A percentile compares a stretch with the other conserved stretches of the same genome.
These are phyloP conservation scores for Starmerella sp. DNA, from an alignment of 805 yeast species.

Conservation along the genomic window DNA sequence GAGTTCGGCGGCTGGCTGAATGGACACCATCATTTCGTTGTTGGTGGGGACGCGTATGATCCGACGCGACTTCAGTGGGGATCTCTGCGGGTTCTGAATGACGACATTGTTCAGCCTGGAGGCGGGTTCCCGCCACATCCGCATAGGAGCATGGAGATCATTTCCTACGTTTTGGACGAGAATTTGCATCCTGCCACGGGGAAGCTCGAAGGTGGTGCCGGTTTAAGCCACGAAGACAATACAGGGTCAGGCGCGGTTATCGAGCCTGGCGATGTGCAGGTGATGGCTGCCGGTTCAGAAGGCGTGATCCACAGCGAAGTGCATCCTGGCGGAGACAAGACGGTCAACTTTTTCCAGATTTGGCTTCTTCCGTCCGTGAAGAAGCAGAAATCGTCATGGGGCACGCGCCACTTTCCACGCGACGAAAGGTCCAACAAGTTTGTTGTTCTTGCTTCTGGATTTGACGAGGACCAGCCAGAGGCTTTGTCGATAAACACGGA, in stretches of 20 bases:
- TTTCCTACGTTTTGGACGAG: constrained; percentile 6
- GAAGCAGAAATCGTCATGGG: constrained; percentile 13
- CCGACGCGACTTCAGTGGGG: constrained; percentile 17
- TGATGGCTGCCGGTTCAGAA: constrained; percentile 15
- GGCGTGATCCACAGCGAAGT: constrained; percentile 16
- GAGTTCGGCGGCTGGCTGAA: not conserved
- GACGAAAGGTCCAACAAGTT: constrained; percentile 6
- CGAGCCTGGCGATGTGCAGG: constrained; percentile 17
- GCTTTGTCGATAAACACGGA: constrained; percentile 1
- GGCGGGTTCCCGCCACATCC: constrained; percentile 17
- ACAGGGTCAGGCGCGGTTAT: constrained; percentile 11
- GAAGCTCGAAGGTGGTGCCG: constrained; percentile 13
- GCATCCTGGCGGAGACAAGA: not conserved
- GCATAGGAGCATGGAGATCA: constrained; percentile 17
- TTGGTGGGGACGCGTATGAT: constrained; percentile 13
- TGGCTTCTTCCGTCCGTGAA: constrained; percentile 15
- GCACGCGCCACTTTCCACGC: constrained; percentile 17
- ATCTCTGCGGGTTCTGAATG: constrained; percentile 14
- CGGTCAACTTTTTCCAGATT: constrained; percentile 13
- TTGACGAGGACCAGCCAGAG: not conserved
- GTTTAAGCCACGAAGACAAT: constrained; percentile 13
- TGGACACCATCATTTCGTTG: constrained; percentile 8
- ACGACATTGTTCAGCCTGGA: constrained; percentile 11
- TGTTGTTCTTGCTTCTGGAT: constrained; percentile 10
- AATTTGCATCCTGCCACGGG: constrained; percentile 10